Evolutionary conservation across 306 rosid species (phyloP), one percentile per base, ranked within the genome.

Genomic region (Ceratonia siliqua): DNA sequence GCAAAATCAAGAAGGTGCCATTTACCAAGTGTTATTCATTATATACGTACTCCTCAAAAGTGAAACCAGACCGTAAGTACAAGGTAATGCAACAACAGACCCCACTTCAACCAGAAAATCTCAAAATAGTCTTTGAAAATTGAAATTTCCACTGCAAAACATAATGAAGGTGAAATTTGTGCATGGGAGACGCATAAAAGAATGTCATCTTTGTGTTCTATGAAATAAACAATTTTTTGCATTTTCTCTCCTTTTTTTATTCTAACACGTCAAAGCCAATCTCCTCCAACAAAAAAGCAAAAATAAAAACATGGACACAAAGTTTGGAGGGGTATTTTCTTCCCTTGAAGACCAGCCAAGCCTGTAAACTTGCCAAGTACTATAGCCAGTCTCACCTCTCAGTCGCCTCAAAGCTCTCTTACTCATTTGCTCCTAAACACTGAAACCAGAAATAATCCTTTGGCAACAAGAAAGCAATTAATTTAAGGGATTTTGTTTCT

Each of bases 131-230:
- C 14, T 61, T 38, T 61, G 50, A 61, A 73, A 24, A 59, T 30
- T 32, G 48, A 61, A 57, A 21, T 59, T 70, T 9, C 41, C 8
- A 3, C 41, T 36, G 5, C 41, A 39, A 3, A 39, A 9, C 45
- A 39, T 39, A 38, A 39, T 39, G 10, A 2, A 33, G 33, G 45
- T 39, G 45, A 39, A 39, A 13, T 39, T 39, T 35, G 30, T 54
- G n/a, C n/a, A n/a, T 52, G 36, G 33, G 21, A 18, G 43, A 14
- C 32, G 32, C 36, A 59, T 15, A 73, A 12, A 59, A 18, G 71
- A 74, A 33, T 61, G 61, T 49, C 38, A 41, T 50, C 39, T 74
- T 24, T 36, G 33, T 75, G 66, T 35, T 35, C 38, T 36, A 21
- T 53, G 54, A 2, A 0, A 52, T 11, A 53, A 35, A 62, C 48